A percentile compares a stretch with the other conserved stretches of the same genome.
These are phyloP conservation scores for Leccinum broughii DNA, from an alignment of 768 basidiomycete genomes.

Conservation along the genomic window DNA sequence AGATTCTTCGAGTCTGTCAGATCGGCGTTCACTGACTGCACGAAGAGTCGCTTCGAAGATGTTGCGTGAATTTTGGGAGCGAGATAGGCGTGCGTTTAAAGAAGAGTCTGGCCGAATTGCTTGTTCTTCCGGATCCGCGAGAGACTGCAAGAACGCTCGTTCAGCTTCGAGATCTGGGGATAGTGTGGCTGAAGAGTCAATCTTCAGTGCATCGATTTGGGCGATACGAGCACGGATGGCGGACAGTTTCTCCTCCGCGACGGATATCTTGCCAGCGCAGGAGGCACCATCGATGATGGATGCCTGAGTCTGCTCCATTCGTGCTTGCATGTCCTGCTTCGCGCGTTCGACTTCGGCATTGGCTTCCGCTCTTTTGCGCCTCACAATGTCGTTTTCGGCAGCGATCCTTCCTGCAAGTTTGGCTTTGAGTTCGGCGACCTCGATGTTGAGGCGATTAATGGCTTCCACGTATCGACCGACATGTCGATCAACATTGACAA, in stretches of 20 bases:
- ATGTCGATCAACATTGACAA: slow-evolving; percentile 92
- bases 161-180: slow-evolving; percentile 71
- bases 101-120: slow-evolving; percentile 58
- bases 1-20: slow-evolving; percentile 74
- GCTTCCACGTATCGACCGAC: slow-evolving; percentile 95
- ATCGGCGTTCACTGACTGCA: slow-evolving; percentile 77
- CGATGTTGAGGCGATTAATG: slow-evolving; percentile 82
- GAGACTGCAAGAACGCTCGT: slow-evolving; percentile 61
- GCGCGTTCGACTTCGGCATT: slow-evolving; percentile 72
- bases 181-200: slow-evolving; percentile 36
- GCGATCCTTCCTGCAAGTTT: slow-evolving; percentile 74
- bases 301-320: slow-evolving; percentile 67
- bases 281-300: slow-evolving; percentile 75
- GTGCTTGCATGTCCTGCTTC: slow-evolving; percentile 67
- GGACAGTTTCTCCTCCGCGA: slow-evolving; percentile 67
- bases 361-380: slow-evolving; percentile 71
- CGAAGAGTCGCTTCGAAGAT: slow-evolving; percentile 87
- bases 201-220: slow-evolving; percentile 49
- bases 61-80: slow-evolving; percentile 70
- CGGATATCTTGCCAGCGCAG: slow-evolving; percentile 68
- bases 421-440: slow-evolving; percentile 84
- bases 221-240: slow-evolving; percentile 62
- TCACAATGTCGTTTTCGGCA: slow-evolving; percentile 60
- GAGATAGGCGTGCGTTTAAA: slow-evolving; percentile 57
- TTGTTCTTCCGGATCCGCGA: slow-evolving; percentile 73